Evolutionary conservation across 1,139 yeast genomes (phyloP), one percentile per base, ranked within the genome.

Genomic region (Lizanozyma gosingica): DNA sequence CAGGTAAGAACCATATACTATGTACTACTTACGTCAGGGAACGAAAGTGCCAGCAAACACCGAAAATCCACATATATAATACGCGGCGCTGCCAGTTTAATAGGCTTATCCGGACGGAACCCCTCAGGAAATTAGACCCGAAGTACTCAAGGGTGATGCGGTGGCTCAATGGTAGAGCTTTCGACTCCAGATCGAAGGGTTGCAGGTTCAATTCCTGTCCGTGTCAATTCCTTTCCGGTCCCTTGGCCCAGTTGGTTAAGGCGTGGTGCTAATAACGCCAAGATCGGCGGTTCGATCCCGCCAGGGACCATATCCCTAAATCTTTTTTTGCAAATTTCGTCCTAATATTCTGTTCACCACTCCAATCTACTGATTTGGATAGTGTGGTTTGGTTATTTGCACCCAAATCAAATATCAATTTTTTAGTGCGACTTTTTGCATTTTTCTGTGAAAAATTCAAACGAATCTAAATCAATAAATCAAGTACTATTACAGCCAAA

Each of bases 151-250:
- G 29, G 29, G 29, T 62, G 86, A 78, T 78, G 87, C 85, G 82
- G 85, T 80, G 86, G 87, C 88, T 81, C 88, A 80, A 81, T 80
- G 88, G 88, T 79, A 80, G 88, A 80, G 87, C 86, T 78, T 80
- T 80, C 80, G 88, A 81, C 80, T 82, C 87, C 87, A 80, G 49
- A 54, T 56, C 63, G 55, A 57, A 57, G 52, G 63, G 63, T 56
- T 57, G 63, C 62, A 57, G 62, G 63, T 58, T 58, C 63, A 53
- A 58, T 57, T 58, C 63, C 63, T 58, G 63, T 58, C 61, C 62
- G 63, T 55, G 62, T 54, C 57, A 54, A 47, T 52, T 52, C 54
- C 51, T 54, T 52, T 46, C 40, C 41, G 62, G 62, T 57, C 62
- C 61, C 63, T 58, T 59, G 63, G 63, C 63, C 63, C 62, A 59